These are phyloP conservation scores for Aspergillus sclerotiicarbonarius DNA, from an alignment of 495 filamentous ascomycete genomes.

Conservation along the genomic window DNA sequence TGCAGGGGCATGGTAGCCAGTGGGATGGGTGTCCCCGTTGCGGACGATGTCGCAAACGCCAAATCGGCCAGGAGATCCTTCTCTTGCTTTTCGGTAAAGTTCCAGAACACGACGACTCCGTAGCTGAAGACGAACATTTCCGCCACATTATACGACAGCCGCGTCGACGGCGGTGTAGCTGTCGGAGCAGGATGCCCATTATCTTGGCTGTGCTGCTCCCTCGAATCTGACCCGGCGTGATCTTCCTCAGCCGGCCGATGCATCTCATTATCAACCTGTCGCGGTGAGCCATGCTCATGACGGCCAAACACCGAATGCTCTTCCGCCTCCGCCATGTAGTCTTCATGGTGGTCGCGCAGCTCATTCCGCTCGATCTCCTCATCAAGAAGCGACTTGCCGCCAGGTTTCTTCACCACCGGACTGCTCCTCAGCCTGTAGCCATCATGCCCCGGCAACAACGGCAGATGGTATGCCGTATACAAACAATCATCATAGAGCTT, in stretches of 20 bases:
- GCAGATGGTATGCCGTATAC: slow-evolving; percentile 92
- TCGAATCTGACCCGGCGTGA: not conserved
- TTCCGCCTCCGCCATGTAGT: slow-evolving; percentile 65
- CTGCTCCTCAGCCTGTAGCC: slow-evolving; percentile 87
- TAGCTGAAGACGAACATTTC: slow-evolving; percentile 99
- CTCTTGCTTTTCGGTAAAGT: slow-evolving; percentile 91
- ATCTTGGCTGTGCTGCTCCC: not conserved
- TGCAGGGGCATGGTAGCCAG: slow-evolving; percentile 68
- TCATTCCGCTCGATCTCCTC: slow-evolving; percentile 97
- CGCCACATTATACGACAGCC: slow-evolving; percentile 71
- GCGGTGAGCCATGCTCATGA: slow-evolving; percentile 21
- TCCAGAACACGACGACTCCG: slow-evolving; percentile 98
- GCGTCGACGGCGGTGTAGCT: slow-evolving; percentile 31
- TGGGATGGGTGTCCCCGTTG: slow-evolving; percentile 50
- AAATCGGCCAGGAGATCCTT: slow-evolving; percentile 95
- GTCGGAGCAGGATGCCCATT: slow-evolving; percentile 9
- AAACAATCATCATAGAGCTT: slow-evolving; percentile 99
- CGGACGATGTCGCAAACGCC: slow-evolving; percentile 73
- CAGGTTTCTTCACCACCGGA: slow-evolving; percentile 86
- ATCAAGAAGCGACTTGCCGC: slow-evolving; percentile 88
- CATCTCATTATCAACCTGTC: slow-evolving; percentile 7
- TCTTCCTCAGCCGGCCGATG: slow-evolving; percentile 5
- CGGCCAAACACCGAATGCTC: slow-evolving; percentile 36
- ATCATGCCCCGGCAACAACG: slow-evolving; percentile 77
- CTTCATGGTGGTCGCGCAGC: slow-evolving; percentile 82